These are phyloP conservation scores for Annulohypoxylon maeteangense DNA, from an alignment of 495 filamentous ascomycete genomes.

Conservation along the genomic window DNA sequence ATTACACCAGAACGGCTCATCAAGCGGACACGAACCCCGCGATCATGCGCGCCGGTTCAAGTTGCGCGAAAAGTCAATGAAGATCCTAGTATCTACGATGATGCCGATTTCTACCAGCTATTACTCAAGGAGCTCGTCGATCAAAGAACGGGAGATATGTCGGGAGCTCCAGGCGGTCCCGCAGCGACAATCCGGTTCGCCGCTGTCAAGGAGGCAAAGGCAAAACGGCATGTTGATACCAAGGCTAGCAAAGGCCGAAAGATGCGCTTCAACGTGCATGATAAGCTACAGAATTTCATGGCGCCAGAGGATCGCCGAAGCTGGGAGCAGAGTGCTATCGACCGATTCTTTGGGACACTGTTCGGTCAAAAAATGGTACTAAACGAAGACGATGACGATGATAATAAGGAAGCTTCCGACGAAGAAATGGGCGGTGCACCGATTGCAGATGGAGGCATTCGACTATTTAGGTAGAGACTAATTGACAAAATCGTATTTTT, in stretches of 20 bases:
- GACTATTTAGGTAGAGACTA: constrained; percentile 75
- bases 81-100: constrained; percentile 78
- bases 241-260: constrained; percentile 96
- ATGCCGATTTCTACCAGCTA: constrained; percentile 88
- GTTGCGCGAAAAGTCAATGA: constrained; percentile 62
- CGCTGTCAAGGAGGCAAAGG: constrained; percentile 83
- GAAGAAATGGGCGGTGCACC: constrained; percentile 66
- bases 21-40: constrained; percentile 70
- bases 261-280: constrained; percentile 90
- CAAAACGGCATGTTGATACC: constrained; percentile 84
- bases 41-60: constrained; percentile 78
- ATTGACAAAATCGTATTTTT: constrained; percentile 22
- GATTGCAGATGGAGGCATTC: constrained; percentile 74
- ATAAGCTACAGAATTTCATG: constrained; percentile 99
- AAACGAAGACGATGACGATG: constrained; percentile 73
- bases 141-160: constrained; percentile 73
- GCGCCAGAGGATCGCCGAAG: constrained; percentile 81
- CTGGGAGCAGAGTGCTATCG: constrained; percentile 82
- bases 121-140: constrained; percentile 88
- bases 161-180: constrained; percentile 54
- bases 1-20: constrained; percentile 73
- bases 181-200: constrained; percentile 63
- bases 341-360: constrained; percentile 88
- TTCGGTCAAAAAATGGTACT: constrained; percentile 82
- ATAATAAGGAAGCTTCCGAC: constrained; percentile 58